Conservation (phyloP, 768 basidiomycete species). For the Gyrodon lividus region DNA sequence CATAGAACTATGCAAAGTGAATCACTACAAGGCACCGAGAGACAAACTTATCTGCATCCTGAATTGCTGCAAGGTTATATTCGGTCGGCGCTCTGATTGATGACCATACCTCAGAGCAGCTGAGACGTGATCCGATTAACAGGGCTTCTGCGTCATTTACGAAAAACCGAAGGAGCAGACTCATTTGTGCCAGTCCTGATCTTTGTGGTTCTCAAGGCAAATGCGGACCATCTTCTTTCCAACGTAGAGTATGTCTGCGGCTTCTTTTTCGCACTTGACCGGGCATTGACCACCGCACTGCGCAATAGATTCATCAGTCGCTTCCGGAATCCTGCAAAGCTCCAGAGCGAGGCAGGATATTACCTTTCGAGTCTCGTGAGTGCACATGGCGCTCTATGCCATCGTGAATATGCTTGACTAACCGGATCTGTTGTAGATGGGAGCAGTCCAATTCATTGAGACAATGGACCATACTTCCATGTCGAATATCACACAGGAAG, state of each 20-base stretch:
- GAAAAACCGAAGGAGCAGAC: conserved; percentile 86
- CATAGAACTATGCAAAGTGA: conserved; percentile 90
- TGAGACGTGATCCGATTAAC: background rate
- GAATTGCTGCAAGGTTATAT: conserved; percentile 99
- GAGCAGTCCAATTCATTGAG: conserved; percentile 96
- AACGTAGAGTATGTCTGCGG: conserved; percentile 79
- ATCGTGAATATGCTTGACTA: conserved; percentile 2
- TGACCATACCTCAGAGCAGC: conserved; percentile 2
- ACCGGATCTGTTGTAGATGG: conserved; percentile 58
- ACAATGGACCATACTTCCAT: conserved; percentile 95
- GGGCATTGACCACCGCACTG: background rate
- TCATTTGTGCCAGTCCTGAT: conserved; percentile 94
- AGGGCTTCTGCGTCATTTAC: conserved; percentile 89
- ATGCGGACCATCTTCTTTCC: conserved; percentile 88
- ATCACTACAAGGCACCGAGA: conserved; percentile 97
- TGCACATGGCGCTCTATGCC: background rate
- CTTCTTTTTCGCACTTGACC: background rate
- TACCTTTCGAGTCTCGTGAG: conserved; percentile 92
- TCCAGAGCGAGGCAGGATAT: conserved; percentile 95
- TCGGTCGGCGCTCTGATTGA: conserved; percentile 57
- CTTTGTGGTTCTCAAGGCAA: conserved; percentile 90
- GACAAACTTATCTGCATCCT: conserved; percentile 98
- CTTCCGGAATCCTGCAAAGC: conserved; percentile 84
- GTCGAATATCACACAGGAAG: conserved; percentile 90
- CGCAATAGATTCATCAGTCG: conserved; percentile 86